These are phyloP conservation scores for Pichia sp. DNA, from an alignment of 1,139 yeast genomes.

Conservation along the genomic window DNA sequence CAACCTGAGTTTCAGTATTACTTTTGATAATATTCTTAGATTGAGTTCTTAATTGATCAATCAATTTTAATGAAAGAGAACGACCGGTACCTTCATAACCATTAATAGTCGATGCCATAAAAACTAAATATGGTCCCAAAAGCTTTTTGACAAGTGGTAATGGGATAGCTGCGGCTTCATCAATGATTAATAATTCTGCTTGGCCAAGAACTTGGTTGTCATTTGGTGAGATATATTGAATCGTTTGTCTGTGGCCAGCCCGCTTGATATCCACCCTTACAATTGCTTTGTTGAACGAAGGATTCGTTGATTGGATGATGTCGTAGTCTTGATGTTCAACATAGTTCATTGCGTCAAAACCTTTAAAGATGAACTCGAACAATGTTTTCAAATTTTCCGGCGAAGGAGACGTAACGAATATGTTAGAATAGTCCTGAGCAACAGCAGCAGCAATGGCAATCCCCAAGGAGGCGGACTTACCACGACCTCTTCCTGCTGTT, in stretches of 20 bases:
- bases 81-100: constrained; percentile 99
- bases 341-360: constrained; percentile 91
- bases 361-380: constrained; percentile 90
- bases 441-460: constrained; percentile 94
- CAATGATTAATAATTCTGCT: constrained; percentile 92
- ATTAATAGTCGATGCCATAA: constrained; percentile 97
- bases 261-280: constrained; percentile 93
- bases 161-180: constrained; percentile 99
- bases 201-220: constrained; percentile 94
- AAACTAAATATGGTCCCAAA: constrained; percentile 90
- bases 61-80: constrained; percentile 85
- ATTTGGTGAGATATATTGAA: constrained; percentile 89
- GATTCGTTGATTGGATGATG: constrained; percentile 91
- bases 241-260: constrained; percentile 84
- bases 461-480: constrained; percentile 98
- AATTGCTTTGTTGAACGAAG: constrained; percentile 88
- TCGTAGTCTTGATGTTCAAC: constrained; percentile 94
- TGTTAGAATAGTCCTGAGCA: constrained; percentile 94
- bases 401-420: constrained; percentile 94
- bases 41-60: constrained; percentile 84
- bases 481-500: constrained; percentile 99
- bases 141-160: constrained; percentile 86
- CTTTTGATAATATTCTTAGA: constrained; percentile 43
- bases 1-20: constrained; percentile 45
- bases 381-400: constrained; percentile 95